Evolutionary conservation across 2,329 filamentous ascomycete genomes (phyloP).

Genomic region (Penicillium polonicum): DNA sequence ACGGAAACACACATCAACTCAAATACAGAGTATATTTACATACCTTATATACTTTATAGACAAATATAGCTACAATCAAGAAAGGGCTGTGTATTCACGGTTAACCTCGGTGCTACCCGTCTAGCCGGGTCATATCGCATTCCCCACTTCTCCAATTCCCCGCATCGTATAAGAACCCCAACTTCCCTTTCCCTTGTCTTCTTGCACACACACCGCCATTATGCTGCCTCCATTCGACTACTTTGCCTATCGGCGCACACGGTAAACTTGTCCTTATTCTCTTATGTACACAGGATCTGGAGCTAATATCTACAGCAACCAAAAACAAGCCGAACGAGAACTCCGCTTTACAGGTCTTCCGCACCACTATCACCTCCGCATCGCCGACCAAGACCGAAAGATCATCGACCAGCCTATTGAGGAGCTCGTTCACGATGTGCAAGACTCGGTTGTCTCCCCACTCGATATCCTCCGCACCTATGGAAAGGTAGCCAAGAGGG

Average conservation of each 20-base stretch:
- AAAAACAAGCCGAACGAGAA: constrained; percentile 75
- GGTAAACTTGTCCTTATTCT: constrained; percentile 51
- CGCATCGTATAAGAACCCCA: constrained; percentile 17
- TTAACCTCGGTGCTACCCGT: constrained; percentile 5
- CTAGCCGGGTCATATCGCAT: constrained; percentile 12
- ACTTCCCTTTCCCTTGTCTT: constrained; percentile 8
- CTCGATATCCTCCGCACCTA: constrained; percentile 79
- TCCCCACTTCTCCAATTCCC: constrained; percentile 21
- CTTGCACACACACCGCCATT: constrained; percentile 7
- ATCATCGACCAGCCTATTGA: constrained; percentile 74
- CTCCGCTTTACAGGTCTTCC: constrained; percentile 67
- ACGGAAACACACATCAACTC: not conserved
- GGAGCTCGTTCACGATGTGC: constrained; percentile 74
- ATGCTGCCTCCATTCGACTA: constrained; percentile 63
- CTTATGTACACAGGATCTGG: too few species aligned
- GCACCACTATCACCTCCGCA: constrained; percentile 62
- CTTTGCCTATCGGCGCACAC: constrained; percentile 68
- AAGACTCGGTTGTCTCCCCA: constrained; percentile 64
- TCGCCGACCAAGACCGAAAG: constrained; percentile 63
- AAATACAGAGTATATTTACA: not conserved
- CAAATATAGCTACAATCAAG: not conserved
- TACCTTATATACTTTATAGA: not conserved
- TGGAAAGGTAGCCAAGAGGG: constrained; percentile 78
- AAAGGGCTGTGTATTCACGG: not conserved
- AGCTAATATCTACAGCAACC: constrained; percentile 54